These are phyloP conservation scores for Letharia lupina DNA, from an alignment of 495 filamentous ascomycete species.

Conservation along the genomic window DNA sequence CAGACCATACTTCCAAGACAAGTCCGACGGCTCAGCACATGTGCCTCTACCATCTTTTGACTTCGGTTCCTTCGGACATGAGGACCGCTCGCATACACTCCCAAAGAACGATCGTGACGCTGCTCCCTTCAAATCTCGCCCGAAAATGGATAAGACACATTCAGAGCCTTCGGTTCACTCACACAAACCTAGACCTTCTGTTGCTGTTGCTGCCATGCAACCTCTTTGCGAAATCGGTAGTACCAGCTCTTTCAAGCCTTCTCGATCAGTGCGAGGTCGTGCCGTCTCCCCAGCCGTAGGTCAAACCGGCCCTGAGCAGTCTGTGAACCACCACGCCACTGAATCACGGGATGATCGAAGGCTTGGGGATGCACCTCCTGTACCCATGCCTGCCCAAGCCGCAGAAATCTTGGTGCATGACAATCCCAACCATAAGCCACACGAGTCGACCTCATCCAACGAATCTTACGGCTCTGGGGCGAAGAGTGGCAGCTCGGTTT, in stretches of 20 bases:
- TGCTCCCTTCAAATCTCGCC: constrained; percentile 21
- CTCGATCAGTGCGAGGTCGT: constrained; percentile 24
- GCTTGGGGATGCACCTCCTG: constrained; percentile 18
- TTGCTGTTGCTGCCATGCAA: constrained; percentile 30
- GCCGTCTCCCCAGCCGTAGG: constrained; percentile 22
- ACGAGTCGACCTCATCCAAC: constrained; percentile 60
- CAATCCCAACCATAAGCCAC: constrained; percentile 53
- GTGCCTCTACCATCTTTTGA: constrained; percentile 32
- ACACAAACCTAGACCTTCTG: constrained; percentile 22
- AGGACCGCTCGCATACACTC: constrained; percentile 48
- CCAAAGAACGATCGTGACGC: constrained; percentile 33
- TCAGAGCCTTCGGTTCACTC: constrained; percentile 16
- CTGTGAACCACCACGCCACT: neutral
- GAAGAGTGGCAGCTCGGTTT: constrained; percentile 63
- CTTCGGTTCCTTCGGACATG: constrained; percentile 33
- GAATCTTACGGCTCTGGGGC: constrained; percentile 56
- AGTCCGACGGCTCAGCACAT: constrained; percentile 32
- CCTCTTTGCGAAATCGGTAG: constrained; percentile 30
- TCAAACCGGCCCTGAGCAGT: neutral
- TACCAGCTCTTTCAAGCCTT: constrained; percentile 26
- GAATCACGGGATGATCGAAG: constrained; percentile 10
- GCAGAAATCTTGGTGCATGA: constrained; percentile 44
- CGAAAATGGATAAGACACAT: constrained; percentile 13
- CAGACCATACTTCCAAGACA: constrained; percentile 12
- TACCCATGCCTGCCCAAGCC: constrained; percentile 32